Conservation (phyloP, 192 early-diverging fungal genomes). For the Spizellomyces punctatus region DNA sequence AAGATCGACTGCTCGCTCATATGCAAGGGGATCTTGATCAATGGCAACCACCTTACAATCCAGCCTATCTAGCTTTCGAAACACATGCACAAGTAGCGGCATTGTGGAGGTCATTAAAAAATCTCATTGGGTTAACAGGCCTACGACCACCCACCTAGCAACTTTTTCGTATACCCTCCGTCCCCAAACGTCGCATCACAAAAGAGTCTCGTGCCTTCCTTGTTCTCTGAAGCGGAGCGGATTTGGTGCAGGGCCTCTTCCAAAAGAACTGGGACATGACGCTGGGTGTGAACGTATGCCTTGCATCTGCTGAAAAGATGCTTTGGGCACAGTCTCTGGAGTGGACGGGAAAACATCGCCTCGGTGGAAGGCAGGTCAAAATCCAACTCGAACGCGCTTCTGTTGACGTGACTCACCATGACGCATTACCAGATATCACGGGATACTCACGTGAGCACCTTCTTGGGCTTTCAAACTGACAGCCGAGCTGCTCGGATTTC, state of each 20-base stretch:
- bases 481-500: neutral
- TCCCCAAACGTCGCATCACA: slow-evolving; percentile 77
- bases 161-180: slow-evolving; percentile 62
- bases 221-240: neutral
- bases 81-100: neutral
- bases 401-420: too few species aligned
- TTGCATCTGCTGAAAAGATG: neutral
- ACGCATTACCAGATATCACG: too few species aligned
- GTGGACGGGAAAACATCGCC: too few species aligned
- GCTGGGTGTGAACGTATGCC: neutral
- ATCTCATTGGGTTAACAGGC: neutral
- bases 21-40: slow-evolving; percentile 72
- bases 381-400: too few species aligned
- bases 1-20: slow-evolving; percentile 55
- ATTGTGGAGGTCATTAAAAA: neutral
- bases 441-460: neutral
- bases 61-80: slow-evolving; percentile 9
- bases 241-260: slow-evolving; percentile 7
- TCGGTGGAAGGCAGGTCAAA: too few species aligned
- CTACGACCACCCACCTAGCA: slow-evolving; percentile 54
- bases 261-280: slow-evolving; percentile 24
- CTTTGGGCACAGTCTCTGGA: too few species aligned
- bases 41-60: slow-evolving; percentile 67
- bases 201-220: slow-evolving; percentile 37
- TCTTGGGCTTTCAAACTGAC: neutral